Base-by-base conservation (phyloP, 768 basidiomycete species). In the Agrocybe pediades region DNA sequence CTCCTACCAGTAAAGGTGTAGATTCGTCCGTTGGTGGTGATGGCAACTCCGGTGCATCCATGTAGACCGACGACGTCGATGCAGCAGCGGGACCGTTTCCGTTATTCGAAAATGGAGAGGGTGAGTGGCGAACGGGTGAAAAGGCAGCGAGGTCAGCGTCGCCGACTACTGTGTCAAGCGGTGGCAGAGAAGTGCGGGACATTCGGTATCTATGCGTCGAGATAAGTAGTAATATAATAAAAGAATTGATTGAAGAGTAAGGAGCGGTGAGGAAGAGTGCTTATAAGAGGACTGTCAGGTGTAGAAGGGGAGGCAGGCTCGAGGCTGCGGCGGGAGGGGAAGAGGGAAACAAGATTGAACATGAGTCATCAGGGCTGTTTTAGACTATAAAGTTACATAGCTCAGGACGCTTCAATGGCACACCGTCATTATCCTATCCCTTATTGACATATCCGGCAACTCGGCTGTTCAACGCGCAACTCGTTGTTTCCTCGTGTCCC, bases 1-100 rank as follows among this genome's bases (percentile, higher is more conserved):
- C n/a, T n/a, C n/a, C n/a, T 33, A 49, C 41, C 44, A 63, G 57
- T 29, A 61, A 52, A 5, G 58, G 58, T 20, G 41, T 51, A 7
- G 61, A 55, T 49, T 65, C 59, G 26, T 63, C 60, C 39, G 39
- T 30, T 8, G 24, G 44, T 47, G 11, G 11, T 3, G 33, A 53
- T 30, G 46, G 42, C 24, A 36, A 40, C 17, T 29, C 27, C 36
- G 40, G 29, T n/a, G 39, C 53, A 30, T 52, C 41, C 43, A 26
- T 40, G 24, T 20, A 27, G 27, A 51, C 36, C 30, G 13, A 44
- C 43, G 42, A 24, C 21, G 40, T 16, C 26, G 9, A 11, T 6
- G 45, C 9, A 3, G 46, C n/a, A 20, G 6, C 36, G 39, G 36
- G n/a, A 26, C 17, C 44, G 44, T 7, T 30, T 7, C 15, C 15